Conservation (phyloP, 192 early-diverging fungal genomes). For the Linnemannia schmuckeri region DNA sequence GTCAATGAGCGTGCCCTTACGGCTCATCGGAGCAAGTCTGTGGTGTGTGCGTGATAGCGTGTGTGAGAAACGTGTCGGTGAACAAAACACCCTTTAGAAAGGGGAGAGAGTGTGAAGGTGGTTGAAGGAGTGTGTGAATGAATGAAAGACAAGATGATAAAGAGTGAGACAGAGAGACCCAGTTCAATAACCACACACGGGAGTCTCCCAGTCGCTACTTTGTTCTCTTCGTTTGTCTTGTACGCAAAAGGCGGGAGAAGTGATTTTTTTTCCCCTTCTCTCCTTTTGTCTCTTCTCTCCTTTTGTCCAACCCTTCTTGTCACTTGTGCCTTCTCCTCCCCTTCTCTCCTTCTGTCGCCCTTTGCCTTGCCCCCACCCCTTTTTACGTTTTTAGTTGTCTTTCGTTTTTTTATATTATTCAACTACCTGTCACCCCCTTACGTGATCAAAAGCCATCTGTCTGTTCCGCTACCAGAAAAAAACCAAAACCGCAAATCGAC, state of each 20-base stretch:
- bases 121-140: no score
- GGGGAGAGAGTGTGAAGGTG: no score
- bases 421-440: not conserved
- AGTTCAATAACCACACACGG: no score
- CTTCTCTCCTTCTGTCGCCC: not conserved
- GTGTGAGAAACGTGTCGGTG: not conserved
- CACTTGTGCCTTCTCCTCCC: not conserved
- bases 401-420: not conserved
- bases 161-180: no score
- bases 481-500: not conserved
- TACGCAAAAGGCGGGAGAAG: no score
- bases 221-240: no score
- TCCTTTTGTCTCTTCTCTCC: no score
- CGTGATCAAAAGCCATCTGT: not conserved
- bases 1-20: not conserved
- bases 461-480: not conserved
- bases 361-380: not conserved
- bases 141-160: no score
- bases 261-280: no score
- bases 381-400: not conserved
- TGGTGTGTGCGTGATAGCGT: not conserved
- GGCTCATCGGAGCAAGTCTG: not conserved
- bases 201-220: no score
- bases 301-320: not conserved
- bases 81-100: no score